phyloP scores from a whole-genome alignment of 2,329 filamentous ascomycete species.

The Nemania abortiva region DNA sequence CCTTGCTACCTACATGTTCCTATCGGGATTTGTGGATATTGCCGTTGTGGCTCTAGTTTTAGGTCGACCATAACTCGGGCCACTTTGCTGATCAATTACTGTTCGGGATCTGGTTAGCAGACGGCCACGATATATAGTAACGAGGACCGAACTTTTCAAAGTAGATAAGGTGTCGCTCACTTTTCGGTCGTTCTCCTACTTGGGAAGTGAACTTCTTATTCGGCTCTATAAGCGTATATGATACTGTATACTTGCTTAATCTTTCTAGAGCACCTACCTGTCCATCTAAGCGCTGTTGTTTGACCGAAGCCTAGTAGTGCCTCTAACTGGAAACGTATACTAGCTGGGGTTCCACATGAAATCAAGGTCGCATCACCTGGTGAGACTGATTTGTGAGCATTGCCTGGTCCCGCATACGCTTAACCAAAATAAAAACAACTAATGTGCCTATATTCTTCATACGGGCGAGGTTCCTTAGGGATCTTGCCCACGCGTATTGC shows the following conservation, averaged over 20 bases:
- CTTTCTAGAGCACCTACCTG: not conserved
- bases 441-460: not conserved
- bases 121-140: not conserved
- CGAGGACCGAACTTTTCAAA: not conserved
- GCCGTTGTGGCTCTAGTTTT: not conserved
- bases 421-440: not conserved
- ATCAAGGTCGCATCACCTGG: not conserved
- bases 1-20: not conserved
- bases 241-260: not conserved
- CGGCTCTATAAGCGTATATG: not conserved
- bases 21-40: not conserved
- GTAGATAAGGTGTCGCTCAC: not conserved
- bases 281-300: not conserved
- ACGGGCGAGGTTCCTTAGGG: too few relatives aligned
- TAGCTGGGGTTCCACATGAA: not conserved
- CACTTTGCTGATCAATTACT: constrained; percentile 3
- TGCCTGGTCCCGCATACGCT: not conserved
- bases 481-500: not conserved
- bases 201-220: not conserved
- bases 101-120: not conserved
- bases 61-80: constrained; percentile 5
- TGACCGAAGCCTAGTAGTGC: not conserved
- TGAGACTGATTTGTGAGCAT: not conserved
- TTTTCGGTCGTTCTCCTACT: constrained; percentile 17
- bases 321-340: not conserved